Conservation (phyloP, 2,329 filamentous ascomycete species). For the Metarhizium anisopliae region DNA sequence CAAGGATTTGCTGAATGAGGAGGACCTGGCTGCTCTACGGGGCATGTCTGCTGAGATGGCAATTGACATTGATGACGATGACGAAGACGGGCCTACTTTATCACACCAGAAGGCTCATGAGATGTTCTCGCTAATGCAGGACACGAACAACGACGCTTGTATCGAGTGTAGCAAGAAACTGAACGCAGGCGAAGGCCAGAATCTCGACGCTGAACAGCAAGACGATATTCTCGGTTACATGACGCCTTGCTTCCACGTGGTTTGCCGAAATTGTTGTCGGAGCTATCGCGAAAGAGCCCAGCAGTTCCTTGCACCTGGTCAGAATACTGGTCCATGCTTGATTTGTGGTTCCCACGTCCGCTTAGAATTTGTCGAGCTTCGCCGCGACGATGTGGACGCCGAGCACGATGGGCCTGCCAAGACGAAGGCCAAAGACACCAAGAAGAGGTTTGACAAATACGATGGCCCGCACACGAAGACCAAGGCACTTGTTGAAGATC, state of each 20-base stretch:
- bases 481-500: constrained; percentile 65
- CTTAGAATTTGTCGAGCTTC: constrained; percentile 59
- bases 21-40: constrained; percentile 71
- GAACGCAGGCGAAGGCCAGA: constrained; percentile 43
- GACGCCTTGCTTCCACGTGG: constrained; percentile 78
- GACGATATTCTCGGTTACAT: constrained; percentile 66
- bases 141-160: constrained; percentile 71
- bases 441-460: constrained; percentile 58
- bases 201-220: constrained; percentile 48
- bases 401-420: constrained; percentile 46
- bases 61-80: constrained; percentile 80
- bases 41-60: constrained; percentile 77
- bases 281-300: constrained; percentile 46
- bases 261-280: constrained; percentile 67
- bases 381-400: constrained; percentile 46
- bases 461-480: constrained; percentile 89
- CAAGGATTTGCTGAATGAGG: constrained; percentile 77
- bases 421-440: constrained; percentile 22
- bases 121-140: constrained; percentile 74
- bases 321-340: constrained; percentile 48
- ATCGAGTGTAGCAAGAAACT: constrained; percentile 60
- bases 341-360: constrained; percentile 58
- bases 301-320: constrained; percentile 25
- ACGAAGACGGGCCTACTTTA: constrained; percentile 49
- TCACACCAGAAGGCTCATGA: constrained; percentile 71